Conservation (phyloP, 2,329 filamentous ascomycete species). For the Colletotrichum falcatum region DNA sequence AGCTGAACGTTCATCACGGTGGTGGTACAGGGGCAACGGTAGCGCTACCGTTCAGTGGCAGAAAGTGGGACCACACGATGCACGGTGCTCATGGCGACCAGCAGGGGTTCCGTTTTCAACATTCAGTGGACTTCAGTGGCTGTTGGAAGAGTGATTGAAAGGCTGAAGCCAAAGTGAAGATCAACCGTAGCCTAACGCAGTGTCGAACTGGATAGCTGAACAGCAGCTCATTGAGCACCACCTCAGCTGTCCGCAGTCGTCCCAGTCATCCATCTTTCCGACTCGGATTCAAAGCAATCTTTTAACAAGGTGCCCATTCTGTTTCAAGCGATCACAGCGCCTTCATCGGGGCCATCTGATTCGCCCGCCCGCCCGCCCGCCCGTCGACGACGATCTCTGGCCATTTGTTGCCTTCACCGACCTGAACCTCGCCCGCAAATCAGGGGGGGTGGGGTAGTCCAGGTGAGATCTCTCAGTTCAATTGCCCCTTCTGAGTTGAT, state of each 20-base stretch:
- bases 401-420: conserved; percentile 24
- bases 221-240: conserved; percentile 24
- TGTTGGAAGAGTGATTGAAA: conserved; percentile 29
- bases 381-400: conserved; percentile 34
- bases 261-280: neutral
- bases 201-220: conserved; percentile 6
- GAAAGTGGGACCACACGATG: conserved; percentile 12
- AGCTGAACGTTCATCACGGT: conserved; percentile 23
- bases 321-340: conserved; percentile 3
- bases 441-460: conserved; percentile 5
- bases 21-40: neutral
- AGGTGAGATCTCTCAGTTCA: conserved; percentile 23
- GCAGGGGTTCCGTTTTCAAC: conserved; percentile 33
- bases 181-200: conserved; percentile 18
- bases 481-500: conserved; percentile 1
- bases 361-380: conserved; percentile 15
- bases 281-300: neutral
- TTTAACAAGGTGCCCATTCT: neutral
- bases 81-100: conserved; percentile 38
- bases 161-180: conserved; percentile 34
- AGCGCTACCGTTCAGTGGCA: conserved; percentile 1
- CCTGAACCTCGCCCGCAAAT: neutral
- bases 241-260: conserved; percentile 20
- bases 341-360: conserved; percentile 6
- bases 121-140: conserved; percentile 38